A percentile compares a stretch with the other conserved stretches of the same genome.
phyloP scores from a whole-genome alignment of 2,329 filamentous ascomycete genomes.

The Neurospora sp. region DNA sequence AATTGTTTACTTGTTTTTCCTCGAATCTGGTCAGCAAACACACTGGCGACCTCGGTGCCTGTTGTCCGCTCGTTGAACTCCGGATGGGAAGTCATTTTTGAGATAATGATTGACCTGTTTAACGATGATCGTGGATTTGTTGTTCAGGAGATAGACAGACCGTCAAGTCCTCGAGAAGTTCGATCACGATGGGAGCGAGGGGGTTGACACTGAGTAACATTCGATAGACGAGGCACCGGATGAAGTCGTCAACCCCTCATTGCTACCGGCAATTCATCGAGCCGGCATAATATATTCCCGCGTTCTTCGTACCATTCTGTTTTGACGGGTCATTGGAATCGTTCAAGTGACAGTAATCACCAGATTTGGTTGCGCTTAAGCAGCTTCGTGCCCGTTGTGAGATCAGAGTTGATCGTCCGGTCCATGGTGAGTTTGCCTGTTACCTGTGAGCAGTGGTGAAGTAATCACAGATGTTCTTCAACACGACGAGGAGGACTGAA shows the following conservation, averaged over 20 bases:
- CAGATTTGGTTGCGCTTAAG: background rate
- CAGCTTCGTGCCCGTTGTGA: background rate
- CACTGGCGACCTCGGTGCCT: slow-evolving; percentile 24
- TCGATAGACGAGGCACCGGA: background rate
- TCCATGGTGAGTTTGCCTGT: background rate
- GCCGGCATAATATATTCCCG: background rate
- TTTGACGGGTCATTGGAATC: background rate
- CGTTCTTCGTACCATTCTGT: background rate
- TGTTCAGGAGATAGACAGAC: background rate
- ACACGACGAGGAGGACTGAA: background rate
- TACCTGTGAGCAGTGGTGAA: background rate
- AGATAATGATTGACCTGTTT: background rate
- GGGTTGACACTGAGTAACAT: background rate
- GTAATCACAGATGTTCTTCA: background rate
- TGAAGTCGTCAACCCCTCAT: background rate
- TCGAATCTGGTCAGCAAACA: slow-evolving; percentile 20
- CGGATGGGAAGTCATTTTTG: slow-evolving; percentile 24
- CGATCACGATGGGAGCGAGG: background rate
- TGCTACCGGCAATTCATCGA: background rate
- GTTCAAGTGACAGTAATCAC: background rate
- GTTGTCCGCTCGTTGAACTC: slow-evolving; percentile 25
- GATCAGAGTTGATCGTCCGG: background rate
- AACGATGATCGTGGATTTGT: background rate
- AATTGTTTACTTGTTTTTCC: slow-evolving; percentile 20
- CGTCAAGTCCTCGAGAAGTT: background rate